Evolutionary conservation across 176 grass and related monocot species (phyloP).

Genomic region (Avena sativa): DNA sequence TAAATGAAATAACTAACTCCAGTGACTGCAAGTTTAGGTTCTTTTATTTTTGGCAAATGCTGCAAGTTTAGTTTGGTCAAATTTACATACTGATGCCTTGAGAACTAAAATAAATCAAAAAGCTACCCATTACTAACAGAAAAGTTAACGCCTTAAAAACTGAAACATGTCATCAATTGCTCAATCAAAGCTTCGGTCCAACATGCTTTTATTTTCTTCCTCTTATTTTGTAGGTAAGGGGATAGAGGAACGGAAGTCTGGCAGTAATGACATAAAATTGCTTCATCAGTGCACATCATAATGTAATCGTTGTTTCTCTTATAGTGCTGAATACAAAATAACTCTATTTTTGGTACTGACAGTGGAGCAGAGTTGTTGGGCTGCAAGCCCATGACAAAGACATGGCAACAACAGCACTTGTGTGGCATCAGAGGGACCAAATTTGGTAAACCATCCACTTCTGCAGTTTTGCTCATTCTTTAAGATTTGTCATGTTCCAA

Average conservation of each 20-base stretch:
- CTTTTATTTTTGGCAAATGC: background rate
- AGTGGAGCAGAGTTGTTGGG: conserved; percentile 49
- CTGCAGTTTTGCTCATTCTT: conserved; percentile 49
- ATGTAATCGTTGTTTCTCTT: conserved; percentile 26
- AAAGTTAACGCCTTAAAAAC: conserved; percentile 26
- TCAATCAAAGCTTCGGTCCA: conserved; percentile 9
- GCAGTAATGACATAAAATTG: background rate
- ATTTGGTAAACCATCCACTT: conserved; percentile 57
- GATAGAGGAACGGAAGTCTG: background rate
- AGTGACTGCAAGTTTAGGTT: conserved; percentile 15
- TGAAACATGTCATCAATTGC: conserved; percentile 29
- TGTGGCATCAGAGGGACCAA: conserved; percentile 36
- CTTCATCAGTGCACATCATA: conserved; percentile 22
- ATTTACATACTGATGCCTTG: conserved; percentile 1
- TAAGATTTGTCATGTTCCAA: conserved; percentile 49
- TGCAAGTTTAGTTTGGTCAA: conserved; percentile 31
- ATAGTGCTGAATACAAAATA: conserved; percentile 14
- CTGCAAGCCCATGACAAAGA: conserved; percentile 47
- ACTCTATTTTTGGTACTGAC: conserved; percentile 16
- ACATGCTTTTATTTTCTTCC: conserved; percentile 13
- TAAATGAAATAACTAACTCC: conserved; percentile 24
- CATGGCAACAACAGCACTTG: conserved; percentile 53
- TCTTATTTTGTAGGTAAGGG: conserved; percentile 33
- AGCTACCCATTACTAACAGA: conserved; percentile 25
- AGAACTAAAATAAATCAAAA: conserved; percentile 26